A percentile compares a stretch with the other conserved stretches of the same genome.
Evolutionary conservation across 2,329 filamentous ascomycete genomes (phyloP).

Genomic region (Pseudogymnoascus verrucosus): DNA sequence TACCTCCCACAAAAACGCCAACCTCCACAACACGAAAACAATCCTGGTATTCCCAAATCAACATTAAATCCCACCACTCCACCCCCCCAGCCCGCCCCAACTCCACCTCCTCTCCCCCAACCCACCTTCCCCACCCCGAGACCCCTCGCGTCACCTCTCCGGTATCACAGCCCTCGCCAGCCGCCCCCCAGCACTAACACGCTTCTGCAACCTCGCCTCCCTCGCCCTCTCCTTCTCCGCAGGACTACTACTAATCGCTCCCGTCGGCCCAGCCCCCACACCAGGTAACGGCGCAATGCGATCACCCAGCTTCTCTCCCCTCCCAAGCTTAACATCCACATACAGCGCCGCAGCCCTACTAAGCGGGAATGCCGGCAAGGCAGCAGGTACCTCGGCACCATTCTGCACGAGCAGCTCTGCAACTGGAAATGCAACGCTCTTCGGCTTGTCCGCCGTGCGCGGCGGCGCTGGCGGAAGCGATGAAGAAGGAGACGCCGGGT

Average conservation of each 20-base stretch:
- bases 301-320: slow-evolving; percentile 20
- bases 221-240: slow-evolving; percentile 52
- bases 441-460: slow-evolving; percentile 35
- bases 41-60: slow-evolving; percentile 1
- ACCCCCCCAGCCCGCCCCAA: not conserved
- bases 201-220: slow-evolving; percentile 66
- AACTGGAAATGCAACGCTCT: slow-evolving; percentile 68
- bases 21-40: not conserved
- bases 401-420: slow-evolving; percentile 91
- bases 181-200: slow-evolving; percentile 68
- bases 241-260: slow-evolving; percentile 15
- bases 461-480: slow-evolving; percentile 33
- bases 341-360: slow-evolving; percentile 75
- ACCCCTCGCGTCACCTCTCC: slow-evolving; percentile 2
- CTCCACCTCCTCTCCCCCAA: not conserved
- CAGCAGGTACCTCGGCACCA: slow-evolving; percentile 74
- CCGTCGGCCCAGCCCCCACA: not conserved
- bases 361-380: slow-evolving; percentile 73
- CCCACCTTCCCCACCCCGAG: not conserved
- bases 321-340: slow-evolving; percentile 65
- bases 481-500: slow-evolving; percentile 67
- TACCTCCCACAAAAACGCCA: not conserved
- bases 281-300: slow-evolving; percentile 22
- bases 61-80: slow-evolving; percentile 1
- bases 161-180: slow-evolving; percentile 38